Evolutionary conservation across 148 eudicot genomes (phyloP).

Genomic region (Nyssa sinensis): DNA sequence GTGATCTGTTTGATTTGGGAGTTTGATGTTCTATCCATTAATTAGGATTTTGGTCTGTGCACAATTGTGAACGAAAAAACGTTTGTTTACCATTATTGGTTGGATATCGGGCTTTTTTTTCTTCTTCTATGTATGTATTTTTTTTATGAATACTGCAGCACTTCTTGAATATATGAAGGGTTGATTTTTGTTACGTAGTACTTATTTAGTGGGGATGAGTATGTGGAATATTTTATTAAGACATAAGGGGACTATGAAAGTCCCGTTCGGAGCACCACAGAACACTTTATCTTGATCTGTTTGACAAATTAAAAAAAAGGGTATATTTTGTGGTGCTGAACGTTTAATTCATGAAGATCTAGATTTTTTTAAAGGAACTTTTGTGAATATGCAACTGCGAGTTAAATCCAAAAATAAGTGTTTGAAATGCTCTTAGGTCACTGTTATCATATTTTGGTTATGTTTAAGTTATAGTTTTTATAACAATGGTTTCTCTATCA

Average conservation of each 20-base stretch:
- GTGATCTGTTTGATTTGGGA: constrained; percentile 6
- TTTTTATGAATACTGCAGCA: background rate
- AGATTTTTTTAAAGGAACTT: background rate
- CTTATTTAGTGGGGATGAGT: background rate
- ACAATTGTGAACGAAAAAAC: background rate
- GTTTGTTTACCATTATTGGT: background rate
- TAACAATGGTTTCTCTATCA: background rate
- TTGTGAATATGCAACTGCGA: background rate
- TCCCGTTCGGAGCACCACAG: background rate
- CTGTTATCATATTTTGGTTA: background rate
- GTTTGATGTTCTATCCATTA: background rate
- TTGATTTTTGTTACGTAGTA: background rate
- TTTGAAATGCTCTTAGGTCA: background rate
- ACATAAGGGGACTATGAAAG: background rate
- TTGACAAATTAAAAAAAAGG: background rate
- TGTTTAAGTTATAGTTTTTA: background rate
- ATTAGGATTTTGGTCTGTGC: background rate
- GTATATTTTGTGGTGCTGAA: background rate
- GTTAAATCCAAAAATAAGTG: background rate
- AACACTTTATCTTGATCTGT: background rate
- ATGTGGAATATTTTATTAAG: background rate
- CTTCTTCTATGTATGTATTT: background rate
- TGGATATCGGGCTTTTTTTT: background rate
- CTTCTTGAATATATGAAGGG: background rate
- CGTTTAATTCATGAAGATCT: background rate